Evolutionary conservation across 441 rosid genomes (phyloP), one percentile per base, ranked within the genome.

Genomic region (Pelargonium myrrhifolium): DNA sequence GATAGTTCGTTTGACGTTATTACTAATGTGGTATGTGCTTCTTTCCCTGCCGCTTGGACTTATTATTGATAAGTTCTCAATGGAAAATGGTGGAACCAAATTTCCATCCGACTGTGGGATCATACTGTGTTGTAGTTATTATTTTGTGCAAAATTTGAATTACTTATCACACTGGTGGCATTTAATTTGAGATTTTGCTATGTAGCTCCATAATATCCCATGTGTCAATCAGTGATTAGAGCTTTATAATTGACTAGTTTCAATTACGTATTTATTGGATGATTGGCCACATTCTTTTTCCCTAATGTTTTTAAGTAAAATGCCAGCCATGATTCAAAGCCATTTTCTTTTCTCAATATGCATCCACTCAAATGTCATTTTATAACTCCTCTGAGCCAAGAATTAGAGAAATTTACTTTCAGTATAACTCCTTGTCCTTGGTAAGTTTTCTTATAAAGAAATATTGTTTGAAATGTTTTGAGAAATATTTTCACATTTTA

Each of bases 1-100:
- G 96, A 93, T 68, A 84, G 85, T 73, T 87, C 93, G 22, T 90
- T 93, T 42, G 95, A 93, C 67, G 81, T 87, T 68, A 89, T 90
- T 69, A 93, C 97, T 65, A 93, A 90, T 75, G 94, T 84, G 92
- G 97, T 93, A 82, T 20, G 86, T 65, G 18, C 66, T 14, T 58
- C 43, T 68, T 69, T 64, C 28, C 12, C 12, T 64, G 65, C 77
- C 51, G 64, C 53, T 10, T 42, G 49, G 11, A 53, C 21, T 58
- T 63, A n/a, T 4, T 10, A 9, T 45, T 10, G 53, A 3, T 10
- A 45, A 9, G n/a, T 45, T 45, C 5, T 9, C 15, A n/a, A n/a
- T 45, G 53, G 12, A 4, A 31, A 31, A 31, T 31, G 31, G 3
- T 2, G 31, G 31, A 31, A 31, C 35, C 35, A 31, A 26, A 26